Conservation (phyloP, 306 rosid species). For the Inga oerstediana region DNA sequence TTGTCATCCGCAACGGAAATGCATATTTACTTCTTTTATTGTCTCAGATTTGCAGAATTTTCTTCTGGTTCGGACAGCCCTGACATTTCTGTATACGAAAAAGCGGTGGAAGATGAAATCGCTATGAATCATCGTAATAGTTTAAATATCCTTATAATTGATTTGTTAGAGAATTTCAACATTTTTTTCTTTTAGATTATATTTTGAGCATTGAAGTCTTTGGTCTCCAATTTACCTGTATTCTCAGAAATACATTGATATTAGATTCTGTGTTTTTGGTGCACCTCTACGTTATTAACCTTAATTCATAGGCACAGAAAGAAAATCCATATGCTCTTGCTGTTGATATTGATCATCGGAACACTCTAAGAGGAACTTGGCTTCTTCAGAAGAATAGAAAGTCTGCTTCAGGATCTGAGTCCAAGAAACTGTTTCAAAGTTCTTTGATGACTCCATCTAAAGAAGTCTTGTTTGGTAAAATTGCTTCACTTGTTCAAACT, state of each 20-base stretch:
- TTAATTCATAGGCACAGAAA: background rate
- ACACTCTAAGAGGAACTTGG: background rate
- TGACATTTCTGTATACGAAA: background rate
- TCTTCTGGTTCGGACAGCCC: background rate
- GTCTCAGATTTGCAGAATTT: background rate
- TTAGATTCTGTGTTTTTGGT: background rate
- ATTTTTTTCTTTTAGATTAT: background rate
- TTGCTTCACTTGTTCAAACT: background rate
- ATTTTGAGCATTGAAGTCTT: background rate
- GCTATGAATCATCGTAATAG: background rate
- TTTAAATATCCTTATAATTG: slow-evolving; percentile 1
- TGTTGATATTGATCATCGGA: background rate
- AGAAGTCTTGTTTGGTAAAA: background rate
- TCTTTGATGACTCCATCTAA: background rate
- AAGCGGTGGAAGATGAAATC: background rate
- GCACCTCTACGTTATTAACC: background rate
- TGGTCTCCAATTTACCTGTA: background rate
- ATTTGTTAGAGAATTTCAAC: background rate
- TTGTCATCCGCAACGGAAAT: background rate
- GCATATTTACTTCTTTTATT: background rate
- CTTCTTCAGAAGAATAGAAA: background rate
- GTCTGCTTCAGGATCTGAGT: background rate
- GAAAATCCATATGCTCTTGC: background rate
- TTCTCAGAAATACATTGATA: background rate
- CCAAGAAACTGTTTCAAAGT: background rate